Conservation (phyloP, 1,284 basidiomycete genomes). For the Somion occarium region DNA sequence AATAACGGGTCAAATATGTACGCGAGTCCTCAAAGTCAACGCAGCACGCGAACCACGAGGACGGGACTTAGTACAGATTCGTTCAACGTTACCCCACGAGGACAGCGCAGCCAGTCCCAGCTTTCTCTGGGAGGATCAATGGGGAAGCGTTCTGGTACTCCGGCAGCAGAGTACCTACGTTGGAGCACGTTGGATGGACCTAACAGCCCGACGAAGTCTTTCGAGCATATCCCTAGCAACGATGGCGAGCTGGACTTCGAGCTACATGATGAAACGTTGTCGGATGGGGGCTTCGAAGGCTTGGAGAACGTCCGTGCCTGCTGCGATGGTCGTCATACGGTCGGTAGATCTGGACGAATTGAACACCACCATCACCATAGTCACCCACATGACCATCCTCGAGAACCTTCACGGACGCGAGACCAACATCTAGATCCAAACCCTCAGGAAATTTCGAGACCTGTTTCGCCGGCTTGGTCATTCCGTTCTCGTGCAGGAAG, state of each 20-base stretch:
- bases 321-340: slow-evolving; percentile 89
- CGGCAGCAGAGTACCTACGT: slow-evolving; percentile 83
- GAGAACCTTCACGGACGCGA: slow-evolving; percentile 22
- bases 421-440: slow-evolving; percentile 44
- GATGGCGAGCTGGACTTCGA: slow-evolving; percentile 81
- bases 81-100: slow-evolving; percentile 72
- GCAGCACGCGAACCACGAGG: slow-evolving; percentile 54
- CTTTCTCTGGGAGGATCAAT: slow-evolving; percentile 67
- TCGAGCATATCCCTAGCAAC: slow-evolving; percentile 52
- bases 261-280: slow-evolving; percentile 67
- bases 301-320: slow-evolving; percentile 94
- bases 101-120: slow-evolving; percentile 70
- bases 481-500: slow-evolving; percentile 74
- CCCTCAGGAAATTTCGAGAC: slow-evolving; percentile 48
- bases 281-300: slow-evolving; percentile 86
- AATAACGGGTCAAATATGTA: slow-evolving; percentile 32
- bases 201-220: slow-evolving; percentile 63
- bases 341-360: slow-evolving; percentile 48
- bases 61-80: slow-evolving; percentile 46
- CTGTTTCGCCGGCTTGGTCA: slow-evolving; percentile 75
- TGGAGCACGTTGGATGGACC: slow-evolving; percentile 66
- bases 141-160: slow-evolving; percentile 82
- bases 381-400: slow-evolving; percentile 23
- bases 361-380: slow-evolving; percentile 52
- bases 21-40: slow-evolving; percentile 66